These are phyloP conservation scores for Aspergillus ustus DNA, from an alignment of 2,329 filamentous ascomycete genomes.

Conservation along the genomic window DNA sequence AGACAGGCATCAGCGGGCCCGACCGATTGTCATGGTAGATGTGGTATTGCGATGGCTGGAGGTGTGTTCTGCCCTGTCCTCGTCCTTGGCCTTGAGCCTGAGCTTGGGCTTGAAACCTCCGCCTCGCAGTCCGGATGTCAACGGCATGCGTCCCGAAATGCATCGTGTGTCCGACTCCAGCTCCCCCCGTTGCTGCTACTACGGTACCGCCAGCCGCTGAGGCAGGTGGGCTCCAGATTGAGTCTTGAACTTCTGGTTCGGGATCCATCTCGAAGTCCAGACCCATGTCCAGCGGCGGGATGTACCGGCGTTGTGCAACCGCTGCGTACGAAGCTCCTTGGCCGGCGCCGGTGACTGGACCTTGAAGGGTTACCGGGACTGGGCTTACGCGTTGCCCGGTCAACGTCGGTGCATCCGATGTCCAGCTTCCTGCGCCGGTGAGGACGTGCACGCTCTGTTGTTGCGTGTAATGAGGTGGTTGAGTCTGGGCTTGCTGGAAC, in stretches of 20 bases:
- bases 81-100: neutral
- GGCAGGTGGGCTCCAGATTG: conserved; percentile 15
- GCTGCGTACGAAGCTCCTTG: conserved; percentile 19
- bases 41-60: conserved; percentile 20
- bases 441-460: conserved; percentile 23
- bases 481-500: neutral
- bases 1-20: conserved; percentile 28
- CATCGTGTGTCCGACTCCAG: conserved; percentile 22
- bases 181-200: neutral
- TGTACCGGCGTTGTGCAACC: conserved; percentile 15
- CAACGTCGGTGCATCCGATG: conserved; percentile 16
- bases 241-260: neutral
- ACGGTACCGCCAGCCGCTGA: conserved; percentile 21
- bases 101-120: conserved; percentile 27
- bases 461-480: conserved; percentile 14
- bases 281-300: conserved; percentile 27
- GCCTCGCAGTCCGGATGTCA: conserved; percentile 36
- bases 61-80: neutral
- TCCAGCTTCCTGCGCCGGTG: conserved; percentile 29
- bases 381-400: conserved; percentile 14
- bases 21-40: conserved; percentile 36
- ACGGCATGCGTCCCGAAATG: conserved; percentile 36
- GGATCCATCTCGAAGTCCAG: neutral
- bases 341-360: neutral
- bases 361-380: conserved; percentile 24